A percentile compares a stretch with the other conserved stretches of the same genome.
Evolutionary conservation across 352 stramenopile species (phyloP).

Genomic region (Globisporangium ultimum): DNA sequence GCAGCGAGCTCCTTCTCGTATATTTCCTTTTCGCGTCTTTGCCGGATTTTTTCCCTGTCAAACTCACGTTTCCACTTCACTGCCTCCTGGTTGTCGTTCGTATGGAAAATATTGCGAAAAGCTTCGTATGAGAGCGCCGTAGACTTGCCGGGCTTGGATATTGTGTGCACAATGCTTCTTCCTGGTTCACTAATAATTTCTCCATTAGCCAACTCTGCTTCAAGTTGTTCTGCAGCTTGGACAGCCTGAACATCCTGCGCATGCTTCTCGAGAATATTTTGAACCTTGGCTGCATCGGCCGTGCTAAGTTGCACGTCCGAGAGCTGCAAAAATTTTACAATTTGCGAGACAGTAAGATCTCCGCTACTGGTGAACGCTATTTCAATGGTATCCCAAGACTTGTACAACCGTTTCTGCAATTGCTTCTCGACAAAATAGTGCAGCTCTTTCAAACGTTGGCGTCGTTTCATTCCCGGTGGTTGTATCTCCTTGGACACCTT

Average conservation of each 20-base stretch:
- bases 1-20: slow-evolving; percentile 58
- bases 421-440: slow-evolving; percentile 63
- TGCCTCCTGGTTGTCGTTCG: slow-evolving; percentile 40
- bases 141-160: slow-evolving; percentile 8
- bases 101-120: slow-evolving; percentile 66
- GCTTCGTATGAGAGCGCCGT: slow-evolving; percentile 52
- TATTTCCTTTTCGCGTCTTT: slow-evolving; percentile 66
- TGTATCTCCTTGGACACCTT: slow-evolving; percentile 1
- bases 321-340: slow-evolving; percentile 68
- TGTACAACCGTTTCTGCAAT: slow-evolving; percentile 62
- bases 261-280: slow-evolving; percentile 59
- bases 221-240: not conserved
- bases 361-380: slow-evolving; percentile 61
- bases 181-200: not conserved
- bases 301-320: slow-evolving; percentile 66
- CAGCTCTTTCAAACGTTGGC: slow-evolving; percentile 53
- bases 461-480: slow-evolving; percentile 43
- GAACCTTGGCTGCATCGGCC: slow-evolving; percentile 50
- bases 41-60: slow-evolving; percentile 50
- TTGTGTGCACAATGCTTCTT: not conserved
- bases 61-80: slow-evolving; percentile 66
- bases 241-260: not conserved
- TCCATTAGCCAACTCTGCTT: not conserved
- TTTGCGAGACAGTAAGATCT: slow-evolving; percentile 59
- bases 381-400: slow-evolving; percentile 72